Percentiles rank a stretch among this genome's conserved stretches.
phyloP scores from a whole-genome alignment of 1,139 yeast genomes.

The Candida sojae region DNA sequence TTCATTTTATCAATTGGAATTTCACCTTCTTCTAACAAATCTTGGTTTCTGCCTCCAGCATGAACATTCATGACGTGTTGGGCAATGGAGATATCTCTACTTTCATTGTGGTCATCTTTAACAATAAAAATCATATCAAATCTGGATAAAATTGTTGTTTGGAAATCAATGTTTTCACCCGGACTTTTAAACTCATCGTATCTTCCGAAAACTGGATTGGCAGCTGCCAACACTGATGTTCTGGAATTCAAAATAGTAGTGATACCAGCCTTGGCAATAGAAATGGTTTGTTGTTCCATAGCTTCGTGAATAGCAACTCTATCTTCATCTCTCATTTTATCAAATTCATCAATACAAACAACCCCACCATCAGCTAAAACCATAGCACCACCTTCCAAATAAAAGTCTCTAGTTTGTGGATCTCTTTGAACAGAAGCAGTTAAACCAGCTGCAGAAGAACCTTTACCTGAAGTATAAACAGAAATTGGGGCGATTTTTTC shows the following conservation, averaged over 20 bases:
- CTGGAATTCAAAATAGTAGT: conserved; percentile 94
- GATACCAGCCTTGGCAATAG: conserved; percentile 99
- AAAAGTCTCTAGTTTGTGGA: conserved; percentile 83
- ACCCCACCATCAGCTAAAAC: conserved; percentile 99
- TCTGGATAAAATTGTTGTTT: conserved; percentile 93
- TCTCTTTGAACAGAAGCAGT: conserved; percentile 98
- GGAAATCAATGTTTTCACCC: conserved; percentile 97
- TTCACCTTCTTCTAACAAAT: conserved; percentile 68
- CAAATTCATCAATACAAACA: conserved; percentile 98
- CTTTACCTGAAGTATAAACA: conserved; percentile 97
- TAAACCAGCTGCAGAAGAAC: conserved; percentile 99
- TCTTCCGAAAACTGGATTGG: conserved; percentile 95
- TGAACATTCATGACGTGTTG: conserved; percentile 94
- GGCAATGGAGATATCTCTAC: conserved; percentile 86
- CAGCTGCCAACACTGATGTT: conserved; percentile 96
- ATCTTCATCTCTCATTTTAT: conserved; percentile 98
- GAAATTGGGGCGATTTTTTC: conserved; percentile 95
- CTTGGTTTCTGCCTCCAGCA: conserved; percentile 65
- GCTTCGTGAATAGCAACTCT: conserved; percentile 99
- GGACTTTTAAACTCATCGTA: conserved; percentile 96
- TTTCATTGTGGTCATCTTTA: conserved; percentile 90
- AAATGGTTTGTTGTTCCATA: conserved; percentile 98
- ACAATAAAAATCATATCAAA: conserved; percentile 98
- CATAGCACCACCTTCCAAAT: conserved; percentile 99
- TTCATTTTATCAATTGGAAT: conserved; percentile 90